These are phyloP conservation scores for Psilocybe azurescens DNA, from an alignment of 768 basidiomycete genomes.

Conservation along the genomic window DNA sequence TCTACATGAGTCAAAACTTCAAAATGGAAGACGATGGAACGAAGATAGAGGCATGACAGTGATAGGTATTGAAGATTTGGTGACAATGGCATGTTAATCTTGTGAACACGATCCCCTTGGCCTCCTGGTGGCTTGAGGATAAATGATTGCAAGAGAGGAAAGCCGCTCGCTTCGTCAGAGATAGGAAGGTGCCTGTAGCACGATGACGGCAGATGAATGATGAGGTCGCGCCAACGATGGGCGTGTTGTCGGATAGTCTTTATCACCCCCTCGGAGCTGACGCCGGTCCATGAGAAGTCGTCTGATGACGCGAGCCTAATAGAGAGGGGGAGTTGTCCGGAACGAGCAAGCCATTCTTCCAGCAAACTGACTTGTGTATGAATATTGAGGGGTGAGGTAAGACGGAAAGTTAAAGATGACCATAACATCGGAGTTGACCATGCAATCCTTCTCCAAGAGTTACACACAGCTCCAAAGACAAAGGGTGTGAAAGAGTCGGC, in stretches of 20 bases:
- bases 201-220: slow-evolving; percentile 22
- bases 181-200: slow-evolving; percentile 21
- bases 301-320: slow-evolving; percentile 22
- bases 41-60: slow-evolving; percentile 25
- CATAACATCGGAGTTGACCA: slow-evolving; percentile 37
- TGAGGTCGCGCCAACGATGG: slow-evolving; percentile 21
- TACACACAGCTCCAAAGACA: slow-evolving; percentile 30
- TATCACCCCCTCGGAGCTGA: slow-evolving; percentile 20
- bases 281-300: slow-evolving; percentile 20
- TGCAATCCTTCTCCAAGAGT: slow-evolving; percentile 32
- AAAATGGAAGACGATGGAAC: slow-evolving; percentile 21
- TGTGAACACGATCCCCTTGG: slow-evolving; percentile 23
- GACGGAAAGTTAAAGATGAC: slow-evolving; percentile 24
- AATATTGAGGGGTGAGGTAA: slow-evolving; percentile 23
- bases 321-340: slow-evolving; percentile 29
- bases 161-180: slow-evolving; percentile 14
- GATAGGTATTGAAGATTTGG: slow-evolving; percentile 20
- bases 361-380: slow-evolving; percentile 24
- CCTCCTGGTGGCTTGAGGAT: slow-evolving; percentile 24
- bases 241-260: slow-evolving; percentile 18
- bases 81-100: slow-evolving; percentile 14
- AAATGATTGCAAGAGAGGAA: slow-evolving; percentile 21
- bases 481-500: slow-evolving; percentile 22
- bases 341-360: slow-evolving; percentile 32
- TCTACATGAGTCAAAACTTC: slow-evolving; percentile 21